phyloP scores from a whole-genome alignment of 768 basidiomycete genomes.

The Leucocoprinus birnbaumii region DNA sequence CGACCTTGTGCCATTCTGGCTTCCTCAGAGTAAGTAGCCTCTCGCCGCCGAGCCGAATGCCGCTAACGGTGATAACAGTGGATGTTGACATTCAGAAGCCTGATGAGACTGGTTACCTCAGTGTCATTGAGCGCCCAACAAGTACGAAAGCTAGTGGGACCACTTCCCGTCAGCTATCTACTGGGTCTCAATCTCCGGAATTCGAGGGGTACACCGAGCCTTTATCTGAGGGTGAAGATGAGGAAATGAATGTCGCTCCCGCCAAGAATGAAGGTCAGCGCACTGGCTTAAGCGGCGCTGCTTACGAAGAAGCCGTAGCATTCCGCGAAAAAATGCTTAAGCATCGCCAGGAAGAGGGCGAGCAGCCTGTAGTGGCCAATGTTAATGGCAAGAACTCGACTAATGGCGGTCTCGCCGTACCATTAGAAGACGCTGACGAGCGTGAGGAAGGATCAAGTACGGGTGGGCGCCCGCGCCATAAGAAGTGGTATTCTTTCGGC shows the following conservation, averaged over 20 bases:
- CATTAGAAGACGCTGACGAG: conserved; percentile 11
- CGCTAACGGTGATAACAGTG: conserved; percentile 46
- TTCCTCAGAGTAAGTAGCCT: conserved; percentile 75
- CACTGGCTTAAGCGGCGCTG: conserved; percentile 68
- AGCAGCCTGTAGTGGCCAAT: conserved; percentile 18
- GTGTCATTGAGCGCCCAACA: conserved; percentile 77
- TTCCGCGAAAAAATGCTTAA: conserved; percentile 82
- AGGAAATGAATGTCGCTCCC: conserved; percentile 52
- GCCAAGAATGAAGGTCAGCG: conserved; percentile 82
- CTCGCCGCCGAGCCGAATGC: background rate
- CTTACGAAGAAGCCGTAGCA: conserved; percentile 82
- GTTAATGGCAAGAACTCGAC: conserved; percentile 17
- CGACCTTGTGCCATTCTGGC: conserved; percentile 97
- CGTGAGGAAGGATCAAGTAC: conserved; percentile 19
- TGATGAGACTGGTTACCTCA: conserved; percentile 72
- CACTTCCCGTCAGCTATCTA: conserved; percentile 34
- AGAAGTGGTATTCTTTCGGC: conserved; percentile 19
- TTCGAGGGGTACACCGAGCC: conserved; percentile 71
- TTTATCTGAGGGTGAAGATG: conserved; percentile 92
- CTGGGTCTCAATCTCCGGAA: conserved; percentile 17
- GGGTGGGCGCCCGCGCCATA: conserved; percentile 25
- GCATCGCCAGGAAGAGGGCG: conserved; percentile 33
- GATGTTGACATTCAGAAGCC: conserved; percentile 95
- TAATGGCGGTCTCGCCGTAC: conserved; percentile 20
- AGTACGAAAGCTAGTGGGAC: conserved; percentile 28